Evolutionary conservation across 345 rosid genomes (phyloP).

Genomic region (Mangifera indica): DNA sequence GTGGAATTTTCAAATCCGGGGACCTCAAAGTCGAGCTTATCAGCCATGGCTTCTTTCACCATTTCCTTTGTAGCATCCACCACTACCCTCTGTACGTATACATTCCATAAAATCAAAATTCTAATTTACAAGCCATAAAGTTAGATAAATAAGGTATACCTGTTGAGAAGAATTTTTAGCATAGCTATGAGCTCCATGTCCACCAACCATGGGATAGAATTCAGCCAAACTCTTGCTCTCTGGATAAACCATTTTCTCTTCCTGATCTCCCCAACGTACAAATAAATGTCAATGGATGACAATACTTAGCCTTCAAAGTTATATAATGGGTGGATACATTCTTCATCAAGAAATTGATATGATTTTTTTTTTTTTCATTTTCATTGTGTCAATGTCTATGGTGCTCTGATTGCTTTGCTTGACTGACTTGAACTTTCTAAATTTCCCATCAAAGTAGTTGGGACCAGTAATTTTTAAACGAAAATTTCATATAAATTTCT

Average conservation of each 20-base stretch:
- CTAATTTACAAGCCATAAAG: too few relatives aligned
- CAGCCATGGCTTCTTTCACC: slow-evolving; percentile 37
- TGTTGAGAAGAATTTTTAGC: slow-evolving; percentile 16
- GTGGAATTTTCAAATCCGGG: slow-evolving; percentile 13
- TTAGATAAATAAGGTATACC: background rate
- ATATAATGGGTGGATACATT: too few relatives aligned
- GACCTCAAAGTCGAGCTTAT: slow-evolving; percentile 34
- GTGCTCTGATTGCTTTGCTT: too few relatives aligned
- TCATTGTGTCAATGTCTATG: too few relatives aligned
- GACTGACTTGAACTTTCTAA: too few relatives aligned
- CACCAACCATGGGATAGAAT: slow-evolving; percentile 16
- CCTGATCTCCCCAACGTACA: background rate
- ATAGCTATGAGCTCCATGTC: slow-evolving; percentile 20
- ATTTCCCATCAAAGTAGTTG: too few relatives aligned
- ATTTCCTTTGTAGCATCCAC: slow-evolving; percentile 26
- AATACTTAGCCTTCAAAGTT: too few relatives aligned
- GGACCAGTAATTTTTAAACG: too few relatives aligned
- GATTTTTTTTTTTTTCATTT: too few relatives aligned
- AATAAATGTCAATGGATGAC: too few relatives aligned
- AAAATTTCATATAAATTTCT: too few relatives aligned
- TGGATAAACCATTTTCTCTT: slow-evolving; percentile 3
- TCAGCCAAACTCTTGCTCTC: background rate
- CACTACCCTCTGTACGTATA: slow-evolving; percentile 28
- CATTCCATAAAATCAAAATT: background rate
- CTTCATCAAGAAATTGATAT: too few relatives aligned